Evolutionary conservation across 176 grass and related monocot genomes (phyloP), one percentile per base, ranked within the genome.

Genomic region (Panicum miliaceum): DNA sequence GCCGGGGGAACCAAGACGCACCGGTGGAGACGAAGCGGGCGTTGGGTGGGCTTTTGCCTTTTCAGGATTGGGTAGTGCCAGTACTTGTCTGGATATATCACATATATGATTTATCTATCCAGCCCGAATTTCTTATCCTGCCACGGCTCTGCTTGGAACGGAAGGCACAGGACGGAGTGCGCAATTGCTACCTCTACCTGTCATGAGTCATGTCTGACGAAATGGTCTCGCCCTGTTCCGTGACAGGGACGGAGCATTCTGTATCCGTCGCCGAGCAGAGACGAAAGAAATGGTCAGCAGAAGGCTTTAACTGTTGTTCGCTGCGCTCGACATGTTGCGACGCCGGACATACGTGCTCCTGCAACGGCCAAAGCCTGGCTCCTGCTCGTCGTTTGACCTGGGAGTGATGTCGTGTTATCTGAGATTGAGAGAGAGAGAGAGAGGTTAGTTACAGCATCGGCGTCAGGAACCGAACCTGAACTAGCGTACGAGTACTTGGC

Each of bases 101-200:
- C 22, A 60, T 64, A 7, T 57, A 41, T 15, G 5, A 19, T 61
- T 61, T 61, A 64, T 27, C 41, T 71, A 23, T 8, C 45, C 1
- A 36, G 12, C 45, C 71, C 3, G 11, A 68, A 59, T 71, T 59
- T 76, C 79, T 48, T 62, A 66, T 86, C 56, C 40, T 82, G 18
- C 47, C 20, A 26, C 58, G 61, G 15, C 45, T 69, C 16, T n/a
- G 61, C 41, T 82, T 82, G 85, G 51, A 82, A 82, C 25, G 71
- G 40, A 77, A 61, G 52, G 50, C 69, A 75, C 68, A 64, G 26
- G 71, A 76, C 85, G 57, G 26, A 43, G n/a, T n/a, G n/a, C 34
- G 9, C 57, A 1, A 64, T 50, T 29, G 66, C 48, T 50, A 42
- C 36, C 35, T 12, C 63, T 18, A 22, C 36, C 35, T n/a, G 8